A percentile compares a stretch with the other conserved stretches of the same genome.
Conservation (phyloP, 805 yeast genomes). For the Sugiyamaella chiloensis region DNA sequence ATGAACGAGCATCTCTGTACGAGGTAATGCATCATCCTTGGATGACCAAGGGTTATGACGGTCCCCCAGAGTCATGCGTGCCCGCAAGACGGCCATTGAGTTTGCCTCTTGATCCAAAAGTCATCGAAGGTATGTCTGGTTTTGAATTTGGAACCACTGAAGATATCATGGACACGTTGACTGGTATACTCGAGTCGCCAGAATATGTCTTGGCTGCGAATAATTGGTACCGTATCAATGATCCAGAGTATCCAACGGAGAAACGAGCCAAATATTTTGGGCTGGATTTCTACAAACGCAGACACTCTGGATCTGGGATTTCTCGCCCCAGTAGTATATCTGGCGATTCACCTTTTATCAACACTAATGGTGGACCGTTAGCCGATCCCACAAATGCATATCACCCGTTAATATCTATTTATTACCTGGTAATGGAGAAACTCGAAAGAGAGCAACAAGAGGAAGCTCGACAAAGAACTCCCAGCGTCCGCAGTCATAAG, state of each 20-base stretch:
- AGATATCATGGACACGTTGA: slow-evolving; percentile 53
- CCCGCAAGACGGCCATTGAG: slow-evolving; percentile 76
- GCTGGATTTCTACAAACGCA: slow-evolving; percentile 27
- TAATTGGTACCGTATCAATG: slow-evolving; percentile 51
- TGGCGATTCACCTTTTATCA: background rate
- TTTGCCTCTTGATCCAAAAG: slow-evolving; percentile 62
- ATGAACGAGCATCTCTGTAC: slow-evolving; percentile 68
- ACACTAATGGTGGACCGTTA: background rate
- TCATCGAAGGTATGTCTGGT: slow-evolving; percentile 69
- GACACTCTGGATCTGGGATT: slow-evolving; percentile 8
- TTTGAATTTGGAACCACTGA: slow-evolving; percentile 76
- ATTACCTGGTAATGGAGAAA: slow-evolving; percentile 84
- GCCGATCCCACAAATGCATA: slow-evolving; percentile 78
- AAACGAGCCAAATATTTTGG: slow-evolving; percentile 10
- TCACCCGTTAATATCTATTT: slow-evolving; percentile 86
- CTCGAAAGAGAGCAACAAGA: slow-evolving; percentile 49
- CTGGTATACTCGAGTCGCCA: slow-evolving; percentile 55
- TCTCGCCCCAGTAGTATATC: slow-evolving; percentile 4
- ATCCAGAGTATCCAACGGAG: slow-evolving; percentile 6
- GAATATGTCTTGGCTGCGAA: slow-evolving; percentile 61
- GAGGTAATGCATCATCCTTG: slow-evolving; percentile 89
- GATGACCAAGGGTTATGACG: slow-evolving; percentile 88
- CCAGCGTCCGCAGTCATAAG: background rate
- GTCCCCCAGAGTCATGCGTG: slow-evolving; percentile 62
- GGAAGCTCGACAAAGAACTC: background rate